phyloP scores from a whole-genome alignment of 805 yeast genomes.

The Candida montana region DNA sequence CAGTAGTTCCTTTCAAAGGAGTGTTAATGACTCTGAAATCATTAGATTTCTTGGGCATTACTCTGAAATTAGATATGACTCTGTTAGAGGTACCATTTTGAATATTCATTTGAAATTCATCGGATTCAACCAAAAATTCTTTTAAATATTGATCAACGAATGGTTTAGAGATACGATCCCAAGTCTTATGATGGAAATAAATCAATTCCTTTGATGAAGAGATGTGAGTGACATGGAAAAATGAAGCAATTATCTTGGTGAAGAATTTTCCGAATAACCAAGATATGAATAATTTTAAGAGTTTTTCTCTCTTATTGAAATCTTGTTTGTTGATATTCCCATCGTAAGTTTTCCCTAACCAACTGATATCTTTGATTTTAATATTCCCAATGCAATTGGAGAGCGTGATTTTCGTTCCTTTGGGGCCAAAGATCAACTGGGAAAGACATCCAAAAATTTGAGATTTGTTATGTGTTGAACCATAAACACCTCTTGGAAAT shows the following conservation, averaged over 20 bases:
- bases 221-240: constrained; percentile 65
- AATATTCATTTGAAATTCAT: constrained; percentile 12
- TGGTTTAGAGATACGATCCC: constrained; percentile 41
- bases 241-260: constrained; percentile 40
- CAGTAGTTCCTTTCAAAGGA: constrained; percentile 39
- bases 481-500: constrained; percentile 49
- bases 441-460: constrained; percentile 34
- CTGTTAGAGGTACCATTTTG: constrained; percentile 18
- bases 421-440: constrained; percentile 31
- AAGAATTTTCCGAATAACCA: constrained; percentile 57
- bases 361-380: constrained; percentile 39
- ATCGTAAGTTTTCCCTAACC: constrained; percentile 41
- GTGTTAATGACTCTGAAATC: constrained; percentile 58
- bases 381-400: constrained; percentile 31
- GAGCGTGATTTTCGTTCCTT: constrained; percentile 32
- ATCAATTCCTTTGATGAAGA: constrained; percentile 35
- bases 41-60: constrained; percentile 51
- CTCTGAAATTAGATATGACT: constrained; percentile 33
- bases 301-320: constrained; percentile 28
- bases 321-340: constrained; percentile 37
- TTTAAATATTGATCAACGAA: constrained; percentile 40
- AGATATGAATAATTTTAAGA: constrained; percentile 37
- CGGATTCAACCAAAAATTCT: constrained; percentile 28
- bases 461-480: constrained; percentile 44
- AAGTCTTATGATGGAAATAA: constrained; percentile 53